Percentiles rank a stretch among this genome's conserved stretches.
phyloP scores from a whole-genome alignment of 257 asterid species.

The Catharanthus roseus region DNA sequence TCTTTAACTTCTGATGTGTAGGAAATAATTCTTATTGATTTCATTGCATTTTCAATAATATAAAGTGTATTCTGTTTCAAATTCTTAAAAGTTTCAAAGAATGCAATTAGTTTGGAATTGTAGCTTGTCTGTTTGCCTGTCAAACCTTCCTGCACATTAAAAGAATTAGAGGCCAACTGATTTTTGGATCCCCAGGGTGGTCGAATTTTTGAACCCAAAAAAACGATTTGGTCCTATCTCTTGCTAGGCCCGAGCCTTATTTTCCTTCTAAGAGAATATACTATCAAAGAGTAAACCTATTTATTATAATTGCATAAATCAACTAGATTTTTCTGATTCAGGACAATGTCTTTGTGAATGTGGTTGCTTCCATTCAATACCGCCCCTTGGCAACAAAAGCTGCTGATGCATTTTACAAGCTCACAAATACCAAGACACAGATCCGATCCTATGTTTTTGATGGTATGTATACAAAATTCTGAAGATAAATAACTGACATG shows the following conservation, averaged over 20 bases:
- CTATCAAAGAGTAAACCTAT: not conserved
- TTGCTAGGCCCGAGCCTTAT: not conserved
- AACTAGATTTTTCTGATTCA: slow-evolving; percentile 11
- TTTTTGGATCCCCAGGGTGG: not conserved
- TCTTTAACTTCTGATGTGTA: not conserved
- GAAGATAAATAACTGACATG: not conserved
- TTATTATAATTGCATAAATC: not conserved
- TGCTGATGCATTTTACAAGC: slow-evolving; percentile 36
- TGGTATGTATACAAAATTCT: slow-evolving; percentile 19
- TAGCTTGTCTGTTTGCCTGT: not conserved
- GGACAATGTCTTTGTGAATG: slow-evolving; percentile 44
- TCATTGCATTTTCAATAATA: not conserved
- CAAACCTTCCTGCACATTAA: not conserved
- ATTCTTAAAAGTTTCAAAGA: not conserved
- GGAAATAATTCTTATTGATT: not conserved
- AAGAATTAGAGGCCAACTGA: not conserved
- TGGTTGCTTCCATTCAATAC: slow-evolving; percentile 42
- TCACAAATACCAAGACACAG: slow-evolving; percentile 32
- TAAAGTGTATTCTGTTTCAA: not conserved
- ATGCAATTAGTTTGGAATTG: not conserved
- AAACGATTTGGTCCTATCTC: not conserved
- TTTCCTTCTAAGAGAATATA: not conserved
- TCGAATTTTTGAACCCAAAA: not conserved
- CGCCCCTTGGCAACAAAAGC: slow-evolving; percentile 32
- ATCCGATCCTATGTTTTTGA: slow-evolving; percentile 38